A percentile compares a stretch with the other conserved stretches of the same genome.
Conservation (phyloP, 345 rosid genomes). For the Citrus mangshanensis region DNA sequence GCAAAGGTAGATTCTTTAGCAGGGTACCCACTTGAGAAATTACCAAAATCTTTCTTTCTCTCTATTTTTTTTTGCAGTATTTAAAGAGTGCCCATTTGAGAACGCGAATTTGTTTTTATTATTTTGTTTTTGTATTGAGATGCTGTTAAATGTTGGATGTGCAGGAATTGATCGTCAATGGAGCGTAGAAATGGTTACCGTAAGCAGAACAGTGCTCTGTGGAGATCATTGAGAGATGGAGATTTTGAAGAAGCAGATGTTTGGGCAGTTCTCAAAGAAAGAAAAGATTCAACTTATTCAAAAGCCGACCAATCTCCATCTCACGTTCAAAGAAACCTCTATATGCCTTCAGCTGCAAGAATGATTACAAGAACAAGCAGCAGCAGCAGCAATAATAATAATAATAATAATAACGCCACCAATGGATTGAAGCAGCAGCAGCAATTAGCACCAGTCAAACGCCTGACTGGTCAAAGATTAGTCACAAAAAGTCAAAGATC, state of each 20-base stretch:
- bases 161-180: constrained; percentile 28
- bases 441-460: constrained; percentile 68
- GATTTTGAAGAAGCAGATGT: constrained; percentile 52
- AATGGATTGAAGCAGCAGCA: constrained; percentile 26
- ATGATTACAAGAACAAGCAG: constrained; percentile 40
- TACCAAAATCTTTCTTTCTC: neutral
- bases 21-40: neutral
- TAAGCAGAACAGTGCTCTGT: constrained; percentile 31
- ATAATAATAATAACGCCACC: constrained; percentile 10
- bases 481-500: constrained; percentile 30
- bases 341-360: constrained; percentile 40
- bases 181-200: constrained; percentile 23
- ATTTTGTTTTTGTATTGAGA: neutral
- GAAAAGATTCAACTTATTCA: constrained; percentile 19
- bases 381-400: constrained; percentile 28
- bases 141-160: neutral
- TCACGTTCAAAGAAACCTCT: constrained; percentile 25
- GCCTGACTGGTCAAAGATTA: constrained; percentile 64
- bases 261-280: constrained; percentile 40
- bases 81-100: constrained; percentile 1
- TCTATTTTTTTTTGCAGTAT: neutral
- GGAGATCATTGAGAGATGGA: constrained; percentile 39
- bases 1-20: constrained; percentile 18
- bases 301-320: constrained; percentile 11
- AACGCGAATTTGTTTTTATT: neutral